Base-by-base conservation (phyloP, 2,329 filamentous ascomycete genomes). In the Rhynchosporium secalis region DNA sequence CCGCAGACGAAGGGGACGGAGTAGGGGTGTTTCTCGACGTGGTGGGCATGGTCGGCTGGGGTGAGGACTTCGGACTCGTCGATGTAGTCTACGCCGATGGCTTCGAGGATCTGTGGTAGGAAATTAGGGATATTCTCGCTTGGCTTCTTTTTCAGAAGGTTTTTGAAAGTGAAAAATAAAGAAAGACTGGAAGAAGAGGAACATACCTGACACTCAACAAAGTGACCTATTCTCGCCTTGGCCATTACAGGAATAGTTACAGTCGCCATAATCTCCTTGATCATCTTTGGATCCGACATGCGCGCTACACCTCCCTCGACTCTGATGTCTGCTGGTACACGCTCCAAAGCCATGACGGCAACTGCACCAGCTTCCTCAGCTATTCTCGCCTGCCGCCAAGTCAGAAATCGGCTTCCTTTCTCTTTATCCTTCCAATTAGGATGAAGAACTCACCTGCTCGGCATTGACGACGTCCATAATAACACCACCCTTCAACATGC, bases 171-270 rank as follows among this genome's bases (percentile, higher is more conserved):
- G 43, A 36, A 20, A 5, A 15, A 7, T 45, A n/a, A 36, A 20
- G n/a, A 26, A n/a, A 40, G 56, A 15, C 29, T 29, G 45, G 40
- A n/a, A 51, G 13, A 58, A 38, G 20, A 36, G n/a, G 15, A 26
- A 52, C 49, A 29, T 78, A 86, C 84, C 83, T 91, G 94, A 81
- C 93, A 97, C 81, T 99, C 95, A 72, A 97, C 94, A 70, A 97
- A 93, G 80, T 99, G 95, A 43, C 95, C 95, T 75, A 98, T 99
- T 75, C 95, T 86, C 29, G 94, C 94, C 81, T 99, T 99, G 67
- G 95, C 95, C 95, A 99, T 98, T 77, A 99, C 95, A 71, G 95
- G 95, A 72, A 98, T 97, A 59, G 94, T 98, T 52, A 98, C 95
- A 46, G 92, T 88, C 3, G 83, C 86, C 86, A 97, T 96, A 76